Base-by-base conservation (phyloP, 129 eudicot species). In the Lactuca sativa region DNA sequence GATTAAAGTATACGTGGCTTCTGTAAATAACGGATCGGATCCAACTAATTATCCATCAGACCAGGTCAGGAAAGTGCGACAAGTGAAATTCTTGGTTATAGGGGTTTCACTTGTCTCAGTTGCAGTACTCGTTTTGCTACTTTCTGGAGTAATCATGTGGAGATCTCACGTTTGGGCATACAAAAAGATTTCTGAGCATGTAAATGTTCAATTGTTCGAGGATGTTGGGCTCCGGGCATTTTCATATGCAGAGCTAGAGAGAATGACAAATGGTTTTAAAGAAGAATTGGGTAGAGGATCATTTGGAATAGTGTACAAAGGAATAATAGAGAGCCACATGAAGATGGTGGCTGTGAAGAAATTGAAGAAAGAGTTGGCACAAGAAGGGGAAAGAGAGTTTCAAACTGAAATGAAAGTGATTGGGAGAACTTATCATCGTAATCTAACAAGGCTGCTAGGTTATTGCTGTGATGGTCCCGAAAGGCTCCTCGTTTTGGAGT, bases 201-300 rank as follows among this genome's bases (percentile, higher is more conserved):
- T 25, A 25, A 73, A 38, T 40, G 44, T 40, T 32, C 62, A 73
- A 21, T 54, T 63, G 51, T 62, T 40, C 14, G 32, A 69, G 2
- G 74, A 69, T 7, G 18, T 69, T 7, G 74, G 64, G 8, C 74
- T 64, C 21, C 65, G 65, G 33, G 64, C 53, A 40, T 82, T 78
- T 78, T 64, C 72, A 6, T 82, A 82, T 54, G 78, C 41, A 9
- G 86, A 74, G 55, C 25, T 82, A 54, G 75, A 17, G 34, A 51
- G 58, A 32, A 78, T 54, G 14, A 78, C 83, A 5, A 59, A 71
- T 62, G 71, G 51, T 48, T 82, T 82, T 59, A 62, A 59, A 25
- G 83, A 78, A 53, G 80, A 73, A 37, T 11, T 82, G 9, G 86
- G 86, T 2, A 78, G 80, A 53, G 83, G 86, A 33, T 62, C 86